Evolutionary conservation across 2,329 filamentous ascomycete species (phyloP).

Genomic region (Arthrocladium fulminans): DNA sequence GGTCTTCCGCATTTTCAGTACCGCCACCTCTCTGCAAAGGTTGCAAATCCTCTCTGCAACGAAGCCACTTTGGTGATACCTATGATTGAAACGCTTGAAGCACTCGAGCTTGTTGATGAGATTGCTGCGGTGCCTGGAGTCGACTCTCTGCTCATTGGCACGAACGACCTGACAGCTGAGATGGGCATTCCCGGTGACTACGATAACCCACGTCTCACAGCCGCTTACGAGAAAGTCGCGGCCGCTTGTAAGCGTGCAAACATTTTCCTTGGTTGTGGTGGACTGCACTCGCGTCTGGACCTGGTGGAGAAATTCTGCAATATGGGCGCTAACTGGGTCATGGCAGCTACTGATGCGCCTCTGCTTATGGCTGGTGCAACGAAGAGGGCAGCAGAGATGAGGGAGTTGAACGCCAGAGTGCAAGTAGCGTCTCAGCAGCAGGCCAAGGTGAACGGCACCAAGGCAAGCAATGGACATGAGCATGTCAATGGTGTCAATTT

Average conservation of each 20-base stretch:
- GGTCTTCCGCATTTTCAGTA: neutral
- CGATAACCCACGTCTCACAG: slow-evolving; percentile 6
- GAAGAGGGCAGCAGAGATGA: neutral
- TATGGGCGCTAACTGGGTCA: neutral
- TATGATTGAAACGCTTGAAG: slow-evolving; percentile 14
- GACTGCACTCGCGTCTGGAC: slow-evolving; percentile 4
- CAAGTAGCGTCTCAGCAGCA: too few species aligned
- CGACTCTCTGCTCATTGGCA: slow-evolving; percentile 14
- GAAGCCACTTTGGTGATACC: slow-evolving; percentile 8
- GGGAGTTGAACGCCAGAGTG: neutral
- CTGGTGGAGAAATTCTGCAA: slow-evolving; percentile 3
- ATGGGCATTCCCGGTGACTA: slow-evolving; percentile 11
- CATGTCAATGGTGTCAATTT: too few species aligned
- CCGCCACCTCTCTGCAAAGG: neutral
- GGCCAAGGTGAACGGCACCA: too few species aligned
- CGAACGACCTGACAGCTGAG: slow-evolving; percentile 13
- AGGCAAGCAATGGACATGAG: too few species aligned
- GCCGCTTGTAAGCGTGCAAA: neutral
- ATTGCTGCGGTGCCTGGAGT: slow-evolving; percentile 14
- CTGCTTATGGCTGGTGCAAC: neutral
- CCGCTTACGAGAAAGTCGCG: slow-evolving; percentile 2
- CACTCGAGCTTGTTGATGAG: slow-evolving; percentile 10
- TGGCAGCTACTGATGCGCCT: neutral
- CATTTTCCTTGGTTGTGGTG: slow-evolving; percentile 6
- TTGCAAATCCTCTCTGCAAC: neutral